Conservation (phyloP, 306 rosid species). For the Citrullus colocynthis region DNA sequence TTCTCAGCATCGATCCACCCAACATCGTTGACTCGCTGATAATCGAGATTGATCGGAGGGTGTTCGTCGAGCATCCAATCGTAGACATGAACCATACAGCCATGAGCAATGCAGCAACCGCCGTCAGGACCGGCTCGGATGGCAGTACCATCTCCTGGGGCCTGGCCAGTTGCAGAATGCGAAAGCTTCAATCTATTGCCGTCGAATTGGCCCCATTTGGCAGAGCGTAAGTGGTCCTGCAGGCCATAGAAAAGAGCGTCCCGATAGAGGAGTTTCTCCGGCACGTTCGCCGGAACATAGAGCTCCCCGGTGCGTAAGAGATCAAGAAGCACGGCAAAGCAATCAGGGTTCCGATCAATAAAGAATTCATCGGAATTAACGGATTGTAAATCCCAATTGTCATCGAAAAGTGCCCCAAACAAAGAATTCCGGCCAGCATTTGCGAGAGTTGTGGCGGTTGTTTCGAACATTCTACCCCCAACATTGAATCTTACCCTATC, state of each 20-base stretch:
- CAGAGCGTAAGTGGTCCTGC: constrained; percentile 64
- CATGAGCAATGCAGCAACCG: constrained; percentile 87
- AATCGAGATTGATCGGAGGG: constrained; percentile 56
- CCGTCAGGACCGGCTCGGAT: constrained; percentile 89
- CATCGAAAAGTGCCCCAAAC: constrained; percentile 86
- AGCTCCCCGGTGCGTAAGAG: constrained; percentile 71
- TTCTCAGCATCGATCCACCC: constrained; percentile 70
- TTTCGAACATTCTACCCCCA: constrained; percentile 85
- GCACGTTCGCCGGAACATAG: constrained; percentile 32
- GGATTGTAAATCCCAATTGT: constrained; percentile 45
- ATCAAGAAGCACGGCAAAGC: constrained; percentile 71
- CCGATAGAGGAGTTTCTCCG: constrained; percentile 64
- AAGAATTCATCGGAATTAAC: constrained; percentile 31
- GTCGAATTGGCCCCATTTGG: constrained; percentile 74
- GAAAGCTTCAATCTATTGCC: constrained; percentile 56
- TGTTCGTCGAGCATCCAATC: constrained; percentile 92
- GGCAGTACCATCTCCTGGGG: constrained; percentile 95
- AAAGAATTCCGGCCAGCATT: constrained; percentile 79
- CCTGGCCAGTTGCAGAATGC: constrained; percentile 44
- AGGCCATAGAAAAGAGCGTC: constrained; percentile 76
- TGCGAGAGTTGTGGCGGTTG: constrained; percentile 77
- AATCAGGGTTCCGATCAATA: constrained; percentile 85
- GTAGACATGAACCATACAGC: constrained; percentile 81
- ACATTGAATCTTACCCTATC: constrained; percentile 78
- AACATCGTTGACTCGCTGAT: constrained; percentile 71